Percentiles rank a stretch among this genome's conserved stretches.
Conservation (phyloP, 345 rosid genomes). For the Eucalyptus curtisii region DNA sequence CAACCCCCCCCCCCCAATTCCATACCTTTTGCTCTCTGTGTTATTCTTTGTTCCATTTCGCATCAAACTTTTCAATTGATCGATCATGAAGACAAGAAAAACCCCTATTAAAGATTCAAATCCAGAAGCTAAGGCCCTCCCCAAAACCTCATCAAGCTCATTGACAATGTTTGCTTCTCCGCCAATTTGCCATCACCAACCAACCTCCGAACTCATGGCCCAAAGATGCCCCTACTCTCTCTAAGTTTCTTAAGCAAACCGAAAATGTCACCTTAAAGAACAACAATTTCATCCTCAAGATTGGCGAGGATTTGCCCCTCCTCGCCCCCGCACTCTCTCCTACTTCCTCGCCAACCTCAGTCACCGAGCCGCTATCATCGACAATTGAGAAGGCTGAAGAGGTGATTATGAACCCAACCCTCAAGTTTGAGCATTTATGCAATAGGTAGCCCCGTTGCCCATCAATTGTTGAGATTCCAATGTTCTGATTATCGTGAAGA, state of each 20-base stretch:
- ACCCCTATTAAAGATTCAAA: conserved; percentile 17
- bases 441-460: not conserved
- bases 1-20: too few species aligned
- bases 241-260: conserved; percentile 48
- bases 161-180: conserved; percentile 81
- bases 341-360: not conserved
- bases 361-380: conserved; percentile 2
- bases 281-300: conserved; percentile 51
- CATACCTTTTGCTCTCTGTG: not conserved
- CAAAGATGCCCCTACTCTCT: conserved; percentile 68
- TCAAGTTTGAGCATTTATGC: not conserved
- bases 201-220: conserved; percentile 38
- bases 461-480: conserved; percentile 81
- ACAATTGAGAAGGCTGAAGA: conserved; percentile 23
- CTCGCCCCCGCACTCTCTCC: conserved; percentile 2
- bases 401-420: conserved; percentile 18
- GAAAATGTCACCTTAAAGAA: conserved; percentile 66
- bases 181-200: conserved; percentile 40
- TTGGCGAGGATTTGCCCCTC: conserved; percentile 48
- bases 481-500: conserved; percentile 47
- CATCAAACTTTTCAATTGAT: not conserved
- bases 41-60: not conserved
- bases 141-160: conserved; percentile 2
- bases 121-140: not conserved
- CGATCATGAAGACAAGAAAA: not conserved